Evolutionary conservation across 2,329 filamentous ascomycete species (phyloP).

Genomic region (Raffaelea deltoideospora): DNA sequence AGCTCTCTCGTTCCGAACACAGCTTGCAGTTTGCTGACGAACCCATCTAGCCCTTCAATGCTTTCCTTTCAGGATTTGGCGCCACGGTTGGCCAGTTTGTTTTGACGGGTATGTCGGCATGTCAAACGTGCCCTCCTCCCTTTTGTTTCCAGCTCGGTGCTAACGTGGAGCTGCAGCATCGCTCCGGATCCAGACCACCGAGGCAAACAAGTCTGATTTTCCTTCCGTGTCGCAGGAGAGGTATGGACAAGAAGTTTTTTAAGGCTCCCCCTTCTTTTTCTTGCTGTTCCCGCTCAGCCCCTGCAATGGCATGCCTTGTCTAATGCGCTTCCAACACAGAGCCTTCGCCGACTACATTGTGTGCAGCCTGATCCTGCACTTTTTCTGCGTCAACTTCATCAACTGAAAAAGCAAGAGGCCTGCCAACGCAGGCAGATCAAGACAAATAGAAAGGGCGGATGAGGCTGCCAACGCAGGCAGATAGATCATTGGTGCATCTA

Average conservation of each 20-base stretch:
- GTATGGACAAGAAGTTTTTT: constrained; percentile 30
- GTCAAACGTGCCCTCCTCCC: constrained; percentile 12
- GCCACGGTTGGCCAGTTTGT: constrained; percentile 96
- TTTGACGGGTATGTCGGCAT: constrained; percentile 66
- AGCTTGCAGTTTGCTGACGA: too few species aligned
- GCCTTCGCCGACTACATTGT: constrained; percentile 95
- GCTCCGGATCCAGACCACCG: constrained; percentile 82
- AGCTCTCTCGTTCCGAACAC: too few species aligned
- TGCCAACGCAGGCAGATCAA: too few species aligned
- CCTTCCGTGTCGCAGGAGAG: constrained; percentile 64
- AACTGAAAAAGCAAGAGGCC: constrained; percentile 49
- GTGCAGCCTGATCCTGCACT: constrained; percentile 88
- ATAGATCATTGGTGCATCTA: too few species aligned
- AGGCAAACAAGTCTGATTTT: constrained; percentile 67
- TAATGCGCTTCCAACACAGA: constrained; percentile 38
- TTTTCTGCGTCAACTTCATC: constrained; percentile 99
- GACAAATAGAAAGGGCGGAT: too few species aligned
- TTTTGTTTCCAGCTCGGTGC: neutral
- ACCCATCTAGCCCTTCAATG: constrained; percentile 84
- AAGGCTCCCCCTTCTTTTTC: constrained; percentile 1
- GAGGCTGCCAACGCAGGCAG: too few species aligned
- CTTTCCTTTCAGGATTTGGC: constrained; percentile 88
- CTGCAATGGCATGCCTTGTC: neutral
- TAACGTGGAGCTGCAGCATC: constrained; percentile 30
- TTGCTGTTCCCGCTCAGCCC: neutral